phyloP scores from a whole-genome alignment of 2,329 filamentous ascomycete species.

The Escovopsis sp. region DNA sequence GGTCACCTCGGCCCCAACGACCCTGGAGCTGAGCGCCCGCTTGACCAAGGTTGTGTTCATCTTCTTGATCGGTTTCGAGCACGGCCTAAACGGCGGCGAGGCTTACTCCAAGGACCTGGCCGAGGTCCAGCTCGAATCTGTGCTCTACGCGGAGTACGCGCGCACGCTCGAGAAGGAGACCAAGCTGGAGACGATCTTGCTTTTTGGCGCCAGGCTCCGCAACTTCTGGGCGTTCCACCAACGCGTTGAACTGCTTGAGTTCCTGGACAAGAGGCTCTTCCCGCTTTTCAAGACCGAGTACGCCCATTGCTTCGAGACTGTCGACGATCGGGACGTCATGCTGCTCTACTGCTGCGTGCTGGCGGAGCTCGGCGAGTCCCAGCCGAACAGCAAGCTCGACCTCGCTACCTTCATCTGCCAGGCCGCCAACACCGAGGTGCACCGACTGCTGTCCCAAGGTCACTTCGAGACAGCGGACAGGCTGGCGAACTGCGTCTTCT shows the following conservation, averaged over 20 bases:
- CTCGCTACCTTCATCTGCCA: conserved; percentile 24
- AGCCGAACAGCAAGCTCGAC: conserved; percentile 18
- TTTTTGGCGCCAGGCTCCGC: not conserved
- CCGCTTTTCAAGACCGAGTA: conserved; percentile 22
- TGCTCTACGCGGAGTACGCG: not conserved
- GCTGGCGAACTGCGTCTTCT: conserved; percentile 27
- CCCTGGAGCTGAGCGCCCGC: conserved; percentile 22
- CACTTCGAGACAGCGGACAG: conserved; percentile 20
- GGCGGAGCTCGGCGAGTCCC: conserved; percentile 20
- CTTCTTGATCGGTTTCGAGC: conserved; percentile 31
- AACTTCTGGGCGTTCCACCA: not conserved
- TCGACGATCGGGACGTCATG: conserved; percentile 17
- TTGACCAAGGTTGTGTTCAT: conserved; percentile 25
- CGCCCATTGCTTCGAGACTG: conserved; percentile 11
- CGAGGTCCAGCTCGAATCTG: conserved; percentile 9
- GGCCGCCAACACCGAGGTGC: conserved; percentile 17
- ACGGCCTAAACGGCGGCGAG: conserved; percentile 20
- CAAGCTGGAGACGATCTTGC: not conserved
- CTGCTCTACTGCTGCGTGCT: conserved; percentile 28
- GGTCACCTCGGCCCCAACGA: conserved; percentile 22
- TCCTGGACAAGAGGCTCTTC: conserved; percentile 25
- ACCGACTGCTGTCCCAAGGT: conserved; percentile 15
- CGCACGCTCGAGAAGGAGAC: not conserved
- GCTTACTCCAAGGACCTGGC: conserved; percentile 21
- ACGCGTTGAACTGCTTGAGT: conserved; percentile 19